These are phyloP conservation scores for Colletotrichum cereale DNA, from an alignment of 2,329 filamentous ascomycete genomes.

Conservation along the genomic window DNA sequence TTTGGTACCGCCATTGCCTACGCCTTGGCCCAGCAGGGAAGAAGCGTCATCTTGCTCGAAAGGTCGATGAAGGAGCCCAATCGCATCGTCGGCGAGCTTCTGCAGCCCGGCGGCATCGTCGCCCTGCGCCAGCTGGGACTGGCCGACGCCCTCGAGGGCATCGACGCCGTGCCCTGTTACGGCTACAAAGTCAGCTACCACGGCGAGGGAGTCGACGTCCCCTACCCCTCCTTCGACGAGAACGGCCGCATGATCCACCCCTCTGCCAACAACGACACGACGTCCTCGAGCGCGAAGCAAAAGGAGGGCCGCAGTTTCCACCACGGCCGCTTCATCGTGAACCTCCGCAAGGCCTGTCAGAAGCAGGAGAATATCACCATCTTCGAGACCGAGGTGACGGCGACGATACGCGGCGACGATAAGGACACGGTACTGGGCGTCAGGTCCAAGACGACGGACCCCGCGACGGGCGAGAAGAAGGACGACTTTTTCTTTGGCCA, in stretches of 20 bases:
- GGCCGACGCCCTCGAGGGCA: conserved; percentile 84
- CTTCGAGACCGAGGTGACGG: conserved; percentile 88
- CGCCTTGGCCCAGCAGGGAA: conserved; percentile 87
- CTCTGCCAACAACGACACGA: conserved; percentile 21
- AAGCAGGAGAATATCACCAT: conserved; percentile 87
- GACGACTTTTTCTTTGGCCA: conserved; percentile 87
- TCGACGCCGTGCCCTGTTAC: conserved; percentile 85
- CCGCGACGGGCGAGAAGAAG: conserved; percentile 66
- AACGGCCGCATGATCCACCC: conserved; percentile 48
- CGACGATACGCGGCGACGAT: conserved; percentile 77
- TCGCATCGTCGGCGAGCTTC: conserved; percentile 93
- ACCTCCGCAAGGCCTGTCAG: conserved; percentile 81
- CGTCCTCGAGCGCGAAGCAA: conserved; percentile 42
- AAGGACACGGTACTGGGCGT: conserved; percentile 85
- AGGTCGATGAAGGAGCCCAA: conserved; percentile 91
- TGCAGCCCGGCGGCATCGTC: conserved; percentile 91
- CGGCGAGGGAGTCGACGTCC: conserved; percentile 78
- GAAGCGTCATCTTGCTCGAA: conserved; percentile 92
- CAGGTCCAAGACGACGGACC: conserved; percentile 75
- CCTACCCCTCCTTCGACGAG: conserved; percentile 78
- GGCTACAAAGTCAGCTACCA: conserved; percentile 93
- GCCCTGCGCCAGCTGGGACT: conserved; percentile 86
- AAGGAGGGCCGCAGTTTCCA: conserved; percentile 87
- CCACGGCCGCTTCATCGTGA: conserved; percentile 91
- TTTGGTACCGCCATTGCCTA: conserved; percentile 89